Conservation (phyloP, 345 rosid genomes). For the Viola odorata region DNA sequence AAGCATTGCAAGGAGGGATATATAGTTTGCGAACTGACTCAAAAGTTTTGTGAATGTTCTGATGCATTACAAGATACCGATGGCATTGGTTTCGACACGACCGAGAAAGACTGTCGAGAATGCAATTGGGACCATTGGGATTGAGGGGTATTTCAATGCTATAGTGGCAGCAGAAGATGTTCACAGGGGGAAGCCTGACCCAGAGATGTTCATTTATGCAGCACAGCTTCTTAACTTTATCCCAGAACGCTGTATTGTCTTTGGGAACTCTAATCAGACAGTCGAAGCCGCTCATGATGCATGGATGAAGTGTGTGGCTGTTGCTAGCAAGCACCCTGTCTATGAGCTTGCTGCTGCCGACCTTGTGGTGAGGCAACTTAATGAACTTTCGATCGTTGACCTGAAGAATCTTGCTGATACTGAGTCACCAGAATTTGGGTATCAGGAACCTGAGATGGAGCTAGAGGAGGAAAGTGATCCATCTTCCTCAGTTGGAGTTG, state of each 20-base stretch:
- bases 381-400: constrained; percentile 86
- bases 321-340: constrained; percentile 86
- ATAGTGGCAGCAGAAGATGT: constrained; percentile 89
- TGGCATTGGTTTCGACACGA: constrained; percentile 92
- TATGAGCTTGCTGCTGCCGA: constrained; percentile 95
- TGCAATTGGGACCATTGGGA: constrained; percentile 64
- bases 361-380: constrained; percentile 68
- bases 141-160: constrained; percentile 60
- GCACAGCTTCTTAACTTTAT: constrained; percentile 81
- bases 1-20: constrained; percentile 75
- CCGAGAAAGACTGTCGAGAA: constrained; percentile 64
- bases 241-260: constrained; percentile 94
- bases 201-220: constrained; percentile 84
- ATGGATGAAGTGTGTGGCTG: constrained; percentile 93
- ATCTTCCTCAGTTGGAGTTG: constrained; percentile 42
- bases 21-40: constrained; percentile 69
- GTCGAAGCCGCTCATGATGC: constrained; percentile 96
- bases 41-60: constrained; percentile 71
- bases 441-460: constrained; percentile 57
- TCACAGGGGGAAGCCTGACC: constrained; percentile 87
- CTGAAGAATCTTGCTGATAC: constrained; percentile 82
- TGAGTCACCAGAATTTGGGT: constrained; percentile 62
- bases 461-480: constrained; percentile 52
- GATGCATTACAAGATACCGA: constrained; percentile 79
- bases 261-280: constrained; percentile 85